Conservation (phyloP, 2,329 filamentous ascomycete genomes). For the Fusarium chlamydosporum region DNA sequence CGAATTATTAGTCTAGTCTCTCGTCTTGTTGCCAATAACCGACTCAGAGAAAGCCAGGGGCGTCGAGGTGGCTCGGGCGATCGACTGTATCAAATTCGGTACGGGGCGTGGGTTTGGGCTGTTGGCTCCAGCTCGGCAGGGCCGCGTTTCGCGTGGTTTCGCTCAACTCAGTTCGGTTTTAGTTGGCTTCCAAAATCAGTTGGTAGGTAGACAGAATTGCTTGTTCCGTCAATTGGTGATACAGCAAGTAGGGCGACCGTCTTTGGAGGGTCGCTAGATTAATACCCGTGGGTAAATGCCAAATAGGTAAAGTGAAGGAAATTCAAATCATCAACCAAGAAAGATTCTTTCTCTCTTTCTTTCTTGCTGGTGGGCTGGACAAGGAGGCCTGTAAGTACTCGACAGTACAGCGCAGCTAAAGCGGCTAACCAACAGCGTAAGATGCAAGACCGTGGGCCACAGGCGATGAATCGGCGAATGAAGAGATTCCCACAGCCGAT, state of each 20-base stretch:
- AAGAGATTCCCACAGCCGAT: slow-evolving; percentile 50
- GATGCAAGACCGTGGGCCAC: slow-evolving; percentile 51
- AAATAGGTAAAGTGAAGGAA: slow-evolving; percentile 18
- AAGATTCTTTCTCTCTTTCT: slow-evolving; percentile 27
- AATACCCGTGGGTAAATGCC: slow-evolving; percentile 15
- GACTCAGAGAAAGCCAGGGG: slow-evolving; percentile 39
- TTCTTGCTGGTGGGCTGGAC: slow-evolving; percentile 22
- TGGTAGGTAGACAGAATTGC: slow-evolving; percentile 32
- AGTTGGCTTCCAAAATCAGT: slow-evolving; percentile 33
- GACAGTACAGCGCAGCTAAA: slow-evolving; percentile 40
- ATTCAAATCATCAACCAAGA: slow-evolving; percentile 14
- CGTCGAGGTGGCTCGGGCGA: slow-evolving; percentile 44
- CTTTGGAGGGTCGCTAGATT: slow-evolving; percentile 20
- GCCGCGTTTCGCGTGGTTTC: slow-evolving; percentile 48
- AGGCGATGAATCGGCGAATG: slow-evolving; percentile 48
- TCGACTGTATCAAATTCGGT: slow-evolving; percentile 47
- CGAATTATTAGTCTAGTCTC: slow-evolving; percentile 40
- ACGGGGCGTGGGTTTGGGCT: slow-evolving; percentile 29
- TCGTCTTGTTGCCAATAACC: slow-evolving; percentile 28
- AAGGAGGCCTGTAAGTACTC: slow-evolving; percentile 35
- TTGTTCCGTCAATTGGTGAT: slow-evolving; percentile 33
- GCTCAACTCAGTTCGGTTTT: slow-evolving; percentile 41
- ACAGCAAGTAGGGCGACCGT: slow-evolving; percentile 3
- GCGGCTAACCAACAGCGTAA: slow-evolving; percentile 49
- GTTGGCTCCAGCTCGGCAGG: slow-evolving; percentile 47